Percentiles rank a stretch among this genome's conserved stretches.
Conservation (phyloP, 2,329 filamentous ascomycete genomes). For the Magnaporthales sp. region DNA sequence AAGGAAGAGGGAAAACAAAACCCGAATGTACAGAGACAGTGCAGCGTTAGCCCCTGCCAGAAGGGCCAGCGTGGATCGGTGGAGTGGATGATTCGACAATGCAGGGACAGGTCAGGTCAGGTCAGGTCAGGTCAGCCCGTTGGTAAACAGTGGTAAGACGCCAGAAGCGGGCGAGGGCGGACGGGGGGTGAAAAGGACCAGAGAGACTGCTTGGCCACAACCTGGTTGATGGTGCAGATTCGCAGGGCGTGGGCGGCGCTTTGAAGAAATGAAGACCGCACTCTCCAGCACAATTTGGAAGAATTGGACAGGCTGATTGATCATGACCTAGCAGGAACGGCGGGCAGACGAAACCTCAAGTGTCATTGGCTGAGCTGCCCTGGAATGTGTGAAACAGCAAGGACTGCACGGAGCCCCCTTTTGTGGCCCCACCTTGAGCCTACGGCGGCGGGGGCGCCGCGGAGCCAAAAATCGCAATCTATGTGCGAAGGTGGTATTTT, state of each 20-base stretch:
- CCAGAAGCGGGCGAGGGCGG: not conserved
- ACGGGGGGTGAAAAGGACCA: not conserved
- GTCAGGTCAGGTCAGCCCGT: not conserved
- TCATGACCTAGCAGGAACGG: not conserved
- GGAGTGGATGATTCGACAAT: not conserved
- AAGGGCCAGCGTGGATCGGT: not conserved
- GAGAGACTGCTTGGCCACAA: not conserved
- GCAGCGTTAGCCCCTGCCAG: not conserved
- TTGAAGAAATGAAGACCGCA: not conserved
- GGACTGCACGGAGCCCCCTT: slow-evolving; percentile 6
- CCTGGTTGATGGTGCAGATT: not conserved
- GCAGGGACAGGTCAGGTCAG: not conserved
- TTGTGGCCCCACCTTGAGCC: not conserved
- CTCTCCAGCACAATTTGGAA: slow-evolving; percentile 8
- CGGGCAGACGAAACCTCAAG: not conserved
- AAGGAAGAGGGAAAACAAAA: not conserved
- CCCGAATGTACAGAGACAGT: not conserved
- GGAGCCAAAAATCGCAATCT: not conserved
- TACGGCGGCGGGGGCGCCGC: not conserved
- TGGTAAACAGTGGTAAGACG: not conserved
- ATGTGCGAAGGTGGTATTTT: not conserved
- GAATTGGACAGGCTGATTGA: slow-evolving; percentile 6
- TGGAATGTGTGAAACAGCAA: slow-evolving; percentile 11
- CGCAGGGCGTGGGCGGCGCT: not conserved
- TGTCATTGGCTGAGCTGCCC: not conserved